Evolutionary conservation across 2,329 filamentous ascomycete species (phyloP).

Genomic region (Alternaria brassicae): DNA sequence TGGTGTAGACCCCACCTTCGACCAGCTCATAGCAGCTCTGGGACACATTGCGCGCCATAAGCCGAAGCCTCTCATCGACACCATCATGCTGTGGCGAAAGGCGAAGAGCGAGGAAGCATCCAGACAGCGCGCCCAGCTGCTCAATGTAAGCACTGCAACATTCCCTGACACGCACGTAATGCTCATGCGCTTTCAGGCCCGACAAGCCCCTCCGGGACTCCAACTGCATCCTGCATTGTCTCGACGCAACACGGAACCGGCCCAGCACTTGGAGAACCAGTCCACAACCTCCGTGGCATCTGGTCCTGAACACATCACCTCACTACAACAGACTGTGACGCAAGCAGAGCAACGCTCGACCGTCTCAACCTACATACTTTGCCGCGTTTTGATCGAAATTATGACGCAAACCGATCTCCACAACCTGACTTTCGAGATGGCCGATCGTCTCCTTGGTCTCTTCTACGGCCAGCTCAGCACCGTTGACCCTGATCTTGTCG

Average conservation of each 20-base stretch:
- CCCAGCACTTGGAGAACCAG: conserved; percentile 38
- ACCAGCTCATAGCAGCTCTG: conserved; percentile 90
- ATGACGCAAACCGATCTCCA: conserved; percentile 86
- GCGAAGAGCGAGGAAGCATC: conserved; percentile 86
- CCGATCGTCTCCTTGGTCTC: conserved; percentile 90
- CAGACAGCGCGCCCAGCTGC: conserved; percentile 41
- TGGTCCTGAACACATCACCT: conserved; percentile 45
- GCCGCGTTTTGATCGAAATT: conserved; percentile 90
- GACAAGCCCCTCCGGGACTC: conserved; percentile 36
- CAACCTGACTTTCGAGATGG: conserved; percentile 87
- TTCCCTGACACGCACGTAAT: neutral
- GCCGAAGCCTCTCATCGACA: conserved; percentile 93
- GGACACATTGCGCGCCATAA: conserved; percentile 94
- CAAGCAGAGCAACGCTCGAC: conserved; percentile 89
- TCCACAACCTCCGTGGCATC: conserved; percentile 35
- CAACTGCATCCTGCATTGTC: conserved; percentile 35
- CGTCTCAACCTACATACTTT: conserved; percentile 94
- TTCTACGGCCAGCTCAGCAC: conserved; percentile 96
- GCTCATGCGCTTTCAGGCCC: conserved; percentile 39
- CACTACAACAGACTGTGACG: conserved; percentile 73
- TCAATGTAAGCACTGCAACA: conserved; percentile 31
- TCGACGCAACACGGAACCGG: conserved; percentile 48
- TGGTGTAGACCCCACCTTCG: conserved; percentile 85
- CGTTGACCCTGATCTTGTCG: conserved; percentile 81
- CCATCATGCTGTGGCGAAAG: conserved; percentile 98